Evolutionary conservation across 2,329 filamentous ascomycete species (phyloP).

Genomic region (Scedosporium aurantiacum): DNA sequence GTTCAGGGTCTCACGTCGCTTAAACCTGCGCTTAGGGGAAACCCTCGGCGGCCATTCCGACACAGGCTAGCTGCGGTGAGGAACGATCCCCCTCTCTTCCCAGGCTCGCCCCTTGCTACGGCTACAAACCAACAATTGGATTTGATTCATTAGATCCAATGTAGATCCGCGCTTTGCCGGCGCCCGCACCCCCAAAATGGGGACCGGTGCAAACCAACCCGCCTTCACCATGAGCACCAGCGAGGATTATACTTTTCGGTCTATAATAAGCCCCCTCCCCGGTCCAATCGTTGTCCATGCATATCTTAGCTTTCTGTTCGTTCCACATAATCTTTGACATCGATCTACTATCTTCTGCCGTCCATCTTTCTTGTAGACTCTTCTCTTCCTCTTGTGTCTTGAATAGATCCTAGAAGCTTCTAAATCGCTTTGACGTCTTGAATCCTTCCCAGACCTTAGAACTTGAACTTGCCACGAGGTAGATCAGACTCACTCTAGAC

Average conservation of each 20-base stretch:
- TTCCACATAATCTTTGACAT: neutral
- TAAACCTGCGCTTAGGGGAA: slow-evolving; percentile 16
- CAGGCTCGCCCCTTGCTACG: neutral
- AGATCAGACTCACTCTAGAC: neutral
- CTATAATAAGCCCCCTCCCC: neutral
- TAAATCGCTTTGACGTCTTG: neutral
- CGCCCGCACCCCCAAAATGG: neutral
- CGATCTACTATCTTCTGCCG: neutral
- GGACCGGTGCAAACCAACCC: neutral
- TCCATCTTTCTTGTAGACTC: neutral
- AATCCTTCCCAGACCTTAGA: neutral
- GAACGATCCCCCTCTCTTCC: neutral
- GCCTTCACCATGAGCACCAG: neutral
- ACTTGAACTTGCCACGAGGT: neutral
- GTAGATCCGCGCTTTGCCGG: neutral
- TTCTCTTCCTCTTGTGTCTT: neutral
- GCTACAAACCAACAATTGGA: too few relatives aligned
- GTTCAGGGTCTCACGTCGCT: too few relatives aligned
- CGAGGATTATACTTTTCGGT: slow-evolving; percentile 1
- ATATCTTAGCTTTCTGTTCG: neutral
- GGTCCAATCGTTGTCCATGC: neutral
- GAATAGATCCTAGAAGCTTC: too few relatives aligned
- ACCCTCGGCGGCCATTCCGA: slow-evolving; percentile 6
- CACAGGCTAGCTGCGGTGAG: neutral
- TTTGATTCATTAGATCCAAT: too few relatives aligned